Evolutionary conservation across 164 flowering plant species (phyloP).

Genomic region (Dillenia suffruticosa): DNA sequence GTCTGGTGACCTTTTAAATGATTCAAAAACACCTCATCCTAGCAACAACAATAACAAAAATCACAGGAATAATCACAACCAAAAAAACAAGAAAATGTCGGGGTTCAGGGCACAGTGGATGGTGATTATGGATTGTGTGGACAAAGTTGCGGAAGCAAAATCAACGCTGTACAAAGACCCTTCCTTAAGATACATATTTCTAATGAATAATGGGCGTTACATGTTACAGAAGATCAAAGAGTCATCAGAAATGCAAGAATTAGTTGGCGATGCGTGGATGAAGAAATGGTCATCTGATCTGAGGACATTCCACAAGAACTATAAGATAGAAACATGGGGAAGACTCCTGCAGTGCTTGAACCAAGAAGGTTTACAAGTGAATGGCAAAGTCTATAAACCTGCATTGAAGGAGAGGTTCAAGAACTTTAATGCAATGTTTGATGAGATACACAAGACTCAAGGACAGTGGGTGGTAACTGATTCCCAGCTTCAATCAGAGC

Average conservation of each 20-base stretch:
- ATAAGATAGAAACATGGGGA: slow-evolving; percentile 81
- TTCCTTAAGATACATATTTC: slow-evolving; percentile 56
- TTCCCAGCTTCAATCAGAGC: slow-evolving; percentile 84
- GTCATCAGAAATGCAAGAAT: slow-evolving; percentile 43
- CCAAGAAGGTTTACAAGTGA: slow-evolving; percentile 55
- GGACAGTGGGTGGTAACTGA: slow-evolving; percentile 84
- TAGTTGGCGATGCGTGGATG: slow-evolving; percentile 64
- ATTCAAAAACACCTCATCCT: too few species aligned
- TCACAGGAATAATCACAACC: background rate
- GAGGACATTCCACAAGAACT: slow-evolving; percentile 70
- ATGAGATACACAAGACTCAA: slow-evolving; percentile 80
- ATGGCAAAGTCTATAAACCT: slow-evolving; percentile 57
- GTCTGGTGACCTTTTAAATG: background rate
- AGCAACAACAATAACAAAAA: slow-evolving; percentile 1
- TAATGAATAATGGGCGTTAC: slow-evolving; percentile 92
- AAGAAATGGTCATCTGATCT: slow-evolving; percentile 56
- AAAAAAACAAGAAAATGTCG: slow-evolving; percentile 12
- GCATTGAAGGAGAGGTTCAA: slow-evolving; percentile 80
- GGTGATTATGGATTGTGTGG: slow-evolving; percentile 59
- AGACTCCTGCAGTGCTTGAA: slow-evolving; percentile 45
- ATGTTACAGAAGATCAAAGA: slow-evolving; percentile 78
- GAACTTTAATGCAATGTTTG: slow-evolving; percentile 61
- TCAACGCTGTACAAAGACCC: slow-evolving; percentile 69
- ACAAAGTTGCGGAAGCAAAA: slow-evolving; percentile 51
- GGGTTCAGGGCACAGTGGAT: slow-evolving; percentile 45